Evolutionary conservation across 129 eudicot genomes (phyloP).

Genomic region (Heracleum sosnowskyi): DNA sequence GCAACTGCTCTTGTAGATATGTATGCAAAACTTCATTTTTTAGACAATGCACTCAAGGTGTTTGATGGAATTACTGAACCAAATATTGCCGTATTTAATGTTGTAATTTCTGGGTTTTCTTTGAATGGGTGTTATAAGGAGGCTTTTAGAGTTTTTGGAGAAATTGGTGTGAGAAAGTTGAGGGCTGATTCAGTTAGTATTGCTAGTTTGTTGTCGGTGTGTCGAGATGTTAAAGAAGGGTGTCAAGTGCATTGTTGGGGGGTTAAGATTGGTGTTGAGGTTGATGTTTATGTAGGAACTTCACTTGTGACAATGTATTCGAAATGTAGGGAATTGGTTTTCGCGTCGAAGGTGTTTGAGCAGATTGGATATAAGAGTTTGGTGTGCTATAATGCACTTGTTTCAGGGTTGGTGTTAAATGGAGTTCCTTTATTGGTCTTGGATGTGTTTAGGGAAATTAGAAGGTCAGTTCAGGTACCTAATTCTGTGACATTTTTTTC

Average conservation of each 20-base stretch:
- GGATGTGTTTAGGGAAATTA: conserved; percentile 50
- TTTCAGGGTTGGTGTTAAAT: conserved; percentile 60
- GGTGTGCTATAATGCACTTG: conserved; percentile 66
- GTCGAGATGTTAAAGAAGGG: conserved; percentile 35
- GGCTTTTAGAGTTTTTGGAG: conserved; percentile 35
- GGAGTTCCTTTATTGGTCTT: conserved; percentile 28
- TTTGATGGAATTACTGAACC: conserved; percentile 68
- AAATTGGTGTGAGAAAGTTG: conserved; percentile 20
- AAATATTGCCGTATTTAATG: conserved; percentile 29
- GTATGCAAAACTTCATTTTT: conserved; percentile 33
- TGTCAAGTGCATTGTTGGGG: conserved; percentile 66
- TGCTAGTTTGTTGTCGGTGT: conserved; percentile 51
- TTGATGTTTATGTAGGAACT: conserved; percentile 57
- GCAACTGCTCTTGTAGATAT: conserved; percentile 42
- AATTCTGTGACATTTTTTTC: conserved; percentile 51
- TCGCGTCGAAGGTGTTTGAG: conserved; percentile 41
- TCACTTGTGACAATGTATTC: conserved; percentile 63
- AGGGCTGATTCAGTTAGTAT: conserved; percentile 57
- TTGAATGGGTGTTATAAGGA: conserved; percentile 32
- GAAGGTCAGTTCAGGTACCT: conserved; percentile 15
- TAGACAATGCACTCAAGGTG: conserved; percentile 46
- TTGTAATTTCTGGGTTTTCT: conserved; percentile 45
- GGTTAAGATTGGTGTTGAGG: conserved; percentile 65
- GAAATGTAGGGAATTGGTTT: conserved; percentile 23
- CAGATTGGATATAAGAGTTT: conserved; percentile 23